phyloP scores from a whole-genome alignment of 441 rosid species.

The Euphorbia schlechtendalii region DNA sequence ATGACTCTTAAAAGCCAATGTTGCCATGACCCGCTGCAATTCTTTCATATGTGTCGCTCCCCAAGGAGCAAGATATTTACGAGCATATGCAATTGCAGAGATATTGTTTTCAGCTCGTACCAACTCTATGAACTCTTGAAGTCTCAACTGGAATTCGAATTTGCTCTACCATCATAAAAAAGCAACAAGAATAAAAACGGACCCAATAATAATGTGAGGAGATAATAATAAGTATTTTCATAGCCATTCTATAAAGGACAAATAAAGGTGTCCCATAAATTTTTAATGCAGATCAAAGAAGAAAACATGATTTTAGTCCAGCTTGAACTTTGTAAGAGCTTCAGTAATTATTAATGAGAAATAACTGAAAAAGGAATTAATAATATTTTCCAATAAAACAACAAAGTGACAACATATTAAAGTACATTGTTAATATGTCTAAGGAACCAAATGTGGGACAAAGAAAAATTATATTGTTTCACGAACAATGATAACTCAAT shows the following conservation, averaged over 20 bases:
- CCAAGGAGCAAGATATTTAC: constrained; percentile 81
- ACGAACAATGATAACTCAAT: background rate
- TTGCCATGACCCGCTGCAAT: constrained; percentile 65
- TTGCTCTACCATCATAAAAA: constrained; percentile 52
- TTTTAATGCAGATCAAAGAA: background rate
- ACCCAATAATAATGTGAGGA: background rate
- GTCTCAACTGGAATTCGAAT: constrained; percentile 86
- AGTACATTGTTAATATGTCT: background rate
- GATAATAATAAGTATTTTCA: background rate
- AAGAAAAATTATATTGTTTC: background rate
- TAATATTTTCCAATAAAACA: background rate
- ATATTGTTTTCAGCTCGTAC: constrained; percentile 63
- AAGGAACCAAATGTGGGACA: too few species aligned
- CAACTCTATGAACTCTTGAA: constrained; percentile 87
- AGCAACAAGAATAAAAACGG: background rate
- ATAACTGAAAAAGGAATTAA: background rate
- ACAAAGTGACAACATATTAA: background rate
- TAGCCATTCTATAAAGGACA: background rate
- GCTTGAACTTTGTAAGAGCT: background rate
- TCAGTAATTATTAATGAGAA: background rate
- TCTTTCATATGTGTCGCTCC: constrained; percentile 78
- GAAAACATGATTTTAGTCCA: background rate
- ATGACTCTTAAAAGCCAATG: constrained; percentile 75
- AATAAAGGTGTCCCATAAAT: background rate
- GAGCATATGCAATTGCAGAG: constrained; percentile 71